These are phyloP conservation scores for Prunus padus DNA, from an alignment of 306 rosid genomes.

Conservation along the genomic window DNA sequence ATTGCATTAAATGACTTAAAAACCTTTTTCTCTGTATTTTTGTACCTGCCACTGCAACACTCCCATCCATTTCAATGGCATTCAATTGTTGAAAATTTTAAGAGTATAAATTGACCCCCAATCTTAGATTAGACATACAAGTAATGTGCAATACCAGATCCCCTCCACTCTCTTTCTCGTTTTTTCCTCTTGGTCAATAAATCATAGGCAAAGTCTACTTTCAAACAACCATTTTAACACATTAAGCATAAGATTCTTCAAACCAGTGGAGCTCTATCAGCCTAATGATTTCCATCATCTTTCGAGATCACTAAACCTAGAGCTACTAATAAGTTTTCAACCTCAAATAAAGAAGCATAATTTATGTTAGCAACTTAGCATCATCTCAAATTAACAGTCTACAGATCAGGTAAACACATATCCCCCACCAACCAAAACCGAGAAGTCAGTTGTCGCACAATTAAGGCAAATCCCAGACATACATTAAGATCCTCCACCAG, in stretches of 20 bases:
- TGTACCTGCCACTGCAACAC: not conserved
- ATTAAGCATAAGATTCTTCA: not conserved
- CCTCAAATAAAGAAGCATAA: not conserved
- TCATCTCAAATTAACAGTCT: not conserved
- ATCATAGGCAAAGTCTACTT: not conserved
- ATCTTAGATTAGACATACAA: not conserved
- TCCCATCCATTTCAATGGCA: not conserved
- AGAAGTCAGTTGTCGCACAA: not conserved
- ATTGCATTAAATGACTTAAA: not conserved
- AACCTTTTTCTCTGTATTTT: not conserved
- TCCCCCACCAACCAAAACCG: not conserved
- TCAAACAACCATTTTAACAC: not conserved
- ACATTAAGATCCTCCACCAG: not conserved
- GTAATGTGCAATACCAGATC: not conserved
- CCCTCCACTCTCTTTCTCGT: not conserved
- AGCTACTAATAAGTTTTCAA: not conserved
- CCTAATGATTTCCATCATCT: constrained; percentile 2
- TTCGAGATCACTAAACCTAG: not conserved
- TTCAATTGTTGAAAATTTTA: not conserved
- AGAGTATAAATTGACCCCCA: not conserved
- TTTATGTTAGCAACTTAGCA: not conserved
- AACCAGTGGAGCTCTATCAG: not conserved
- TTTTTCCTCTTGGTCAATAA: not conserved
- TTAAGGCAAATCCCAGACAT: not conserved
- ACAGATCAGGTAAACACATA: not conserved